Base-by-base conservation (phyloP, 2,329 filamentous ascomycete genomes). In the Sporothrix brasiliensis region DNA sequence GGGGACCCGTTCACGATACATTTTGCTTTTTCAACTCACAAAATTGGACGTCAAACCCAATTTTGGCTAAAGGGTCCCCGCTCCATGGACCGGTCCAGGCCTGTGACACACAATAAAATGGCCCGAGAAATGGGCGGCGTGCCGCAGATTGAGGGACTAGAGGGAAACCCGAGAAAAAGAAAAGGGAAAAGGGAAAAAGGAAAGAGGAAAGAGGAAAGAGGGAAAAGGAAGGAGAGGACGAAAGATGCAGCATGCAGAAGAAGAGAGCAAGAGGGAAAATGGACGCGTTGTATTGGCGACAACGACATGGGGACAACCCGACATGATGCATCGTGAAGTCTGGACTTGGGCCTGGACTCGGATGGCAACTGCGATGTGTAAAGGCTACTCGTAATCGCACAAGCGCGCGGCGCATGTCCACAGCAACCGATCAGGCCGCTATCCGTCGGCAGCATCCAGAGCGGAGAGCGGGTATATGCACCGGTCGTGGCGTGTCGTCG, bases 381-480 rank as follows among this genome's bases (percentile, higher is more conserved):
- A 65, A 30, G 61, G 27, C 44, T 24, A 44, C 50, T 67, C 50
- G 61, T 65, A 65, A 65, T 65, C 10, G 50, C n/a, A 41, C 27
- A 67, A 56, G 34, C 13, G 27, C 49, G 58, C 39, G 14, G 41
- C 41, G 41, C 13, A 60, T 13, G 54, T 19, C 54, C 30, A 19
- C 54, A 58, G 56, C 41, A 41, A 50, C 49, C 47, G 34, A 56
- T 66, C 63, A 65, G 60, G 61, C 61, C 61, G 61, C 61, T 65
- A 50, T 65, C 61, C 61, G 61, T 34, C 61, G 61, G 47, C 58
- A 63, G 58, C 58, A 47, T n/a, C 39, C 58, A 63, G 21, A 63
- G 58, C 58, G 58, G 39, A 39, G 21, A 63, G 21, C n/a, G 41
- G 11, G 34, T 60, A 53, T 9, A 34, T 34, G 34, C 34, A 34